Evolutionary conservation across 2,329 filamentous ascomycete species (phyloP).

Genomic region (Hypoxylon sp.): DNA sequence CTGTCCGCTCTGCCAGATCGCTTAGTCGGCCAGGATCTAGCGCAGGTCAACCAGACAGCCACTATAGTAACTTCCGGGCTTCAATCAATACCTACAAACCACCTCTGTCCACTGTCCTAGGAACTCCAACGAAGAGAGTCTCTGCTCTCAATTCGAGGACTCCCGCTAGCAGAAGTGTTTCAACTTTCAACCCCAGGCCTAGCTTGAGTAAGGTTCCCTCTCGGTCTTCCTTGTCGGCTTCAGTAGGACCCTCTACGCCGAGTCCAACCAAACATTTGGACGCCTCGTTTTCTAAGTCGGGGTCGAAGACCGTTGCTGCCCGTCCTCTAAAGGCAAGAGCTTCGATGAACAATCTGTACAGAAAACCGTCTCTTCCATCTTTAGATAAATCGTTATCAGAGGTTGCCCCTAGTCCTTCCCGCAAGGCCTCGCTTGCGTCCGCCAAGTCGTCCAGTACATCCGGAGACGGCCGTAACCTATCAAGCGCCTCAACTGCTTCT

Average conservation of each 20-base stretch:
- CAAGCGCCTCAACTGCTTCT: slow-evolving; percentile 57
- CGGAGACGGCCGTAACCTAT: slow-evolving; percentile 55
- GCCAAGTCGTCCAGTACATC: slow-evolving; percentile 58
- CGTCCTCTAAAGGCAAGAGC: slow-evolving; percentile 65
- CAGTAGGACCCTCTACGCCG: slow-evolving; percentile 53
- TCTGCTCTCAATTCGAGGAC: slow-evolving; percentile 57
- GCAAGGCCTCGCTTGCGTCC: slow-evolving; percentile 59
- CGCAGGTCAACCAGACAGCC: slow-evolving; percentile 62
- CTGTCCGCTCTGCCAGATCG: slow-evolving; percentile 64
- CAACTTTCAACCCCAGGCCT: slow-evolving; percentile 46
- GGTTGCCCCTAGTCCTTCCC: slow-evolving; percentile 52
- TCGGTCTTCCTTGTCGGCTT: slow-evolving; percentile 53
- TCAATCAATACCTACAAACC: slow-evolving; percentile 62
- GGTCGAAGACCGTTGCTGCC: slow-evolving; percentile 63
- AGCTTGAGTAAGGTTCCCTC: slow-evolving; percentile 55
- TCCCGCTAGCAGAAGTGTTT: slow-evolving; percentile 51
- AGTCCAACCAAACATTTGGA: slow-evolving; percentile 58
- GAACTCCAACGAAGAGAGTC: slow-evolving; percentile 59
- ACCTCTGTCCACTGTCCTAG: slow-evolving; percentile 60
- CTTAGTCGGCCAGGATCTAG: slow-evolving; percentile 70
- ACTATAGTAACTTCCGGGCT: slow-evolving; percentile 59
- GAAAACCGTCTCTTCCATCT: slow-evolving; percentile 67
- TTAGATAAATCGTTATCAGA: slow-evolving; percentile 55
- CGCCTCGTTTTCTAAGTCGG: slow-evolving; percentile 57
- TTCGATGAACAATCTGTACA: slow-evolving; percentile 68